Evolutionary conservation across 768 basidiomycete genomes (phyloP), one percentile per base, ranked within the genome.

Genomic region (Leccinellum albellum): DNA sequence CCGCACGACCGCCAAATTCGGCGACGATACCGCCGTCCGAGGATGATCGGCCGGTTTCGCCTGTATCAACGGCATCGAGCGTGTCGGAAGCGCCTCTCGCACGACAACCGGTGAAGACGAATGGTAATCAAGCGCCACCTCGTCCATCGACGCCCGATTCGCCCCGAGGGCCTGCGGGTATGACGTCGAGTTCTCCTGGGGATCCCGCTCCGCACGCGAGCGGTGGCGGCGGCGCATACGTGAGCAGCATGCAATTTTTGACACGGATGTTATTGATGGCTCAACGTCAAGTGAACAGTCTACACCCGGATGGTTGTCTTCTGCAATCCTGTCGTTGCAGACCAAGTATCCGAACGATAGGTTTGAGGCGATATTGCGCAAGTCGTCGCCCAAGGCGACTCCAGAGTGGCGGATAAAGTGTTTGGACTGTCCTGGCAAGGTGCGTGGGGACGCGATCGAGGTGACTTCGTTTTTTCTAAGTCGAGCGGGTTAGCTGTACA

Each of bases 381-480:
- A 84, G 65, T 74, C 80, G 7, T 76, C 77, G 29, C 76, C 81
- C 45, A 78, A 75, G 13, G 79, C 77, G n/a, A 71, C 77, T 23
- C 81, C 83, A 6, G 94, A 96, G 71, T 98, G 95, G 94, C 82
- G 92, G 17, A 81, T 96, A 67, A 94, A 89, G 71, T 97, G 94
- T 70, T 67, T 85, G 61, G 94, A 97, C 70, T 95, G 94, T 73
- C 94, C 94, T 62, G 93, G 93, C 66, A 96, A 94, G 82, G 93
- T 92, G 58, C 26, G 62, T 55, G 1, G 28, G 17, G n/a, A 2
- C 12, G 7, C 17, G 12, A 2, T 26, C 29, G 15, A n/a, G 1
- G 21, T n/a, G 6, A 24, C 8, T 49, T 33, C 7, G 2, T 20
- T n/a, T 31, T 40, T 28, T 33, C 47, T 61, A 24, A 59, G 12